A percentile compares a stretch with the other conserved stretches of the same genome.
These are phyloP conservation scores for Jaapia argillacea DNA, from an alignment of 768 basidiomycete genomes.

Conservation along the genomic window DNA sequence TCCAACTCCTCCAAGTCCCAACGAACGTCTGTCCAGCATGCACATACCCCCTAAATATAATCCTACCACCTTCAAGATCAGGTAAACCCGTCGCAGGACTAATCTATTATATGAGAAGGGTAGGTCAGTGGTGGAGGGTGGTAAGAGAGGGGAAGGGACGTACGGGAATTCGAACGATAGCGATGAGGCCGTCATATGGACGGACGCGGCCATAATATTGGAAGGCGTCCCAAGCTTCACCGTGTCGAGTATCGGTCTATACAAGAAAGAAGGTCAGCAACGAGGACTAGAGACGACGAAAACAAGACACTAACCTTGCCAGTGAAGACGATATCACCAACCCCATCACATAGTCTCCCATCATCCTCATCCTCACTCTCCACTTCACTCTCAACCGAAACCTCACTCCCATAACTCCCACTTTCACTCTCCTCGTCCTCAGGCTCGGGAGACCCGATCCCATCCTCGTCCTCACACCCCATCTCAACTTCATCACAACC, in stretches of 20 bases:
- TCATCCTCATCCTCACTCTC: slow-evolving; percentile 14
- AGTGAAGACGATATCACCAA: slow-evolving; percentile 50
- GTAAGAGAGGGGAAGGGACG: too few species aligned
- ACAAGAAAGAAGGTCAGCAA: too few species aligned
- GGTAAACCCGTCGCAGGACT: slow-evolving; percentile 5
- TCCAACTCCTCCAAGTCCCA: slow-evolving; percentile 57
- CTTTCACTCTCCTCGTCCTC: slow-evolving; percentile 12
- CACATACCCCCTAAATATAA: slow-evolving; percentile 63
- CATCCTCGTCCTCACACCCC: slow-evolving; percentile 7
- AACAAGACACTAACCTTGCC: too few species aligned
- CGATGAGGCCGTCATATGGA: slow-evolving; percentile 26
- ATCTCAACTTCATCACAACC: too few species aligned
- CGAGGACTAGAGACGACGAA: too few species aligned
- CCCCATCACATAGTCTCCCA: too few species aligned
- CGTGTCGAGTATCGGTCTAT: slow-evolving; percentile 36
- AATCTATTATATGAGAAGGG: slow-evolving; percentile 5
- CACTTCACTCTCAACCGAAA: slow-evolving; percentile 10
- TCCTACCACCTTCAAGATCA: slow-evolving; percentile 7
- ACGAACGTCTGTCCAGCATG: slow-evolving; percentile 56
- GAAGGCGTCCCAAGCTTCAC: slow-evolving; percentile 24
- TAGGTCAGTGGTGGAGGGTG: too few species aligned
- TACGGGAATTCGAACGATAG: slow-evolving; percentile 21
- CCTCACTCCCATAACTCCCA: slow-evolving; percentile 6
- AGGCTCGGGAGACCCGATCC: too few species aligned
- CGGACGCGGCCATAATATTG: slow-evolving; percentile 27